phyloP scores from a whole-genome alignment of 768 basidiomycete species.

The Leccinum rimulosum region DNA sequence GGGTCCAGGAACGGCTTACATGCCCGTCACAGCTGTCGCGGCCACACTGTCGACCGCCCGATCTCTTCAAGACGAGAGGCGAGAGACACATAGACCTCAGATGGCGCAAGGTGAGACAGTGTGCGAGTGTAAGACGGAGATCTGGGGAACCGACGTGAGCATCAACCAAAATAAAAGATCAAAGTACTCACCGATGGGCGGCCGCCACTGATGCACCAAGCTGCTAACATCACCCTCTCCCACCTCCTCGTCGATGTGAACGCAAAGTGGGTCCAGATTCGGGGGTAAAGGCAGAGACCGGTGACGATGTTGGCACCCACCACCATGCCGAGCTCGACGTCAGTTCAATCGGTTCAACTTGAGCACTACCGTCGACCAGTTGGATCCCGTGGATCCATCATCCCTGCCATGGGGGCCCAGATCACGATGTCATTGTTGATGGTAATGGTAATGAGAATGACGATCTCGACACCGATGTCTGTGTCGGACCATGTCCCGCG shows the following conservation, averaged over 20 bases:
- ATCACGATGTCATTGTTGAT: not conserved
- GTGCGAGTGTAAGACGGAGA: no score
- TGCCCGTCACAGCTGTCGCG: no score
- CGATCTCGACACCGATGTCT: not conserved
- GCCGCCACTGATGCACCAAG: constrained; percentile 62
- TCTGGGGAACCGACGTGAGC: no score
- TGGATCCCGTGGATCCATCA: not conserved
- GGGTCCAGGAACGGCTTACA: no score
- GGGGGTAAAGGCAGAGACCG: not conserved
- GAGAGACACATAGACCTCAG: no score
- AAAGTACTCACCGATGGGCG: constrained; percentile 57
- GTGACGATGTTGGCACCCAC: constrained; percentile 22
- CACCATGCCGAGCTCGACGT: constrained; percentile 19
- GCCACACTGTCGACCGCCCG: no score
- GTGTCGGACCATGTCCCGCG: no score
- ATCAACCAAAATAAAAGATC: not conserved
- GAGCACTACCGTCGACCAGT: constrained; percentile 9
- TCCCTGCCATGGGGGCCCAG: not conserved
- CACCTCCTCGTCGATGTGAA: not conserved
- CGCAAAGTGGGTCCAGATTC: not conserved
- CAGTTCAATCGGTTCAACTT: constrained; percentile 22
- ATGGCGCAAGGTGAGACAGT: no score
- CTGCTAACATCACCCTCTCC: constrained; percentile 38
- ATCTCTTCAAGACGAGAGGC: no score
- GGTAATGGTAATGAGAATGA: not conserved